These are phyloP conservation scores for Starmerella bombicola DNA, from an alignment of 805 yeast genomes.

Conservation along the genomic window DNA sequence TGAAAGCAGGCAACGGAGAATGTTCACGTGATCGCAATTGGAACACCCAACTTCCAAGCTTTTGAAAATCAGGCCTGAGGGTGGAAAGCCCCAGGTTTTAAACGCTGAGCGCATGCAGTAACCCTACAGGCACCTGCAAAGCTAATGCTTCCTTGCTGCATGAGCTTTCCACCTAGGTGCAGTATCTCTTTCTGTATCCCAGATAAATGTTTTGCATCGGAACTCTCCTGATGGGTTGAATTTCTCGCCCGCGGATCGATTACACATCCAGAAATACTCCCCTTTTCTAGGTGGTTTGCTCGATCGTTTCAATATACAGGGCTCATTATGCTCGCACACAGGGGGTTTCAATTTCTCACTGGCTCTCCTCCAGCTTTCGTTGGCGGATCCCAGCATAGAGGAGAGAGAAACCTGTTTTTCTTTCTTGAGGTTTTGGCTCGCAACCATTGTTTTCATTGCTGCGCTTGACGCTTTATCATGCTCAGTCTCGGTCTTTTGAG, in stretches of 20 bases:
- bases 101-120: too few relatives aligned
- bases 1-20: too few relatives aligned
- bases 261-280: constrained; percentile 32
- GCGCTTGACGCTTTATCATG: not conserved
- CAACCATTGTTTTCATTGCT: not conserved
- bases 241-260: constrained; percentile 24
- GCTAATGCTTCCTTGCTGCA: too few relatives aligned
- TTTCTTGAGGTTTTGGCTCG: not conserved
- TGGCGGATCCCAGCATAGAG: constrained; percentile 5
- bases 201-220: constrained; percentile 29
- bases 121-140: too few relatives aligned
- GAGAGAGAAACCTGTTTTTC: constrained; percentile 5
- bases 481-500: too few relatives aligned
- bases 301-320: constrained; percentile 25
- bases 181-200: constrained; percentile 22
- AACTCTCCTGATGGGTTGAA: constrained; percentile 13
- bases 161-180: too few relatives aligned
- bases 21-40: too few relatives aligned
- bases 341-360: constrained; percentile 8
- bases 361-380: constrained; percentile 5
- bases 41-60: too few relatives aligned
- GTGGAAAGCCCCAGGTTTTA: too few relatives aligned
- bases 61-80: too few relatives aligned
- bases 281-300: constrained; percentile 29
- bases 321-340: constrained; percentile 26